These are phyloP conservation scores for Cordyceps javanica DNA, from an alignment of 2,329 filamentous ascomycete species.

Conservation along the genomic window DNA sequence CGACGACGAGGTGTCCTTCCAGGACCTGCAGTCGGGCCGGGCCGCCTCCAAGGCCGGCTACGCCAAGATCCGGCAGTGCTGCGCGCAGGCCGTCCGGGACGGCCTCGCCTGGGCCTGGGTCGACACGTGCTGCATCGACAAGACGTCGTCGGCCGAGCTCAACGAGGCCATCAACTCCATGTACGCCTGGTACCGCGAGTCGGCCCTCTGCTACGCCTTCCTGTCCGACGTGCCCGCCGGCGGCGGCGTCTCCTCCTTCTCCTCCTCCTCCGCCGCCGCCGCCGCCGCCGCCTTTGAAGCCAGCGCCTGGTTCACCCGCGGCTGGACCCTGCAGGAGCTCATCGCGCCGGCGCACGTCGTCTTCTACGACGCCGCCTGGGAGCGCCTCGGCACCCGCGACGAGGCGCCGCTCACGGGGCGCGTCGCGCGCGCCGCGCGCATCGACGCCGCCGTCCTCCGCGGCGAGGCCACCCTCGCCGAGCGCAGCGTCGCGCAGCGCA, in stretches of 20 bases:
- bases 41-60: slow-evolving; percentile 16
- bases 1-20: slow-evolving; percentile 23
- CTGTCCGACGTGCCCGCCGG: slow-evolving; percentile 16
- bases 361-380: slow-evolving; percentile 27
- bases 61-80: slow-evolving; percentile 20
- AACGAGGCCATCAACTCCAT: slow-evolving; percentile 10
- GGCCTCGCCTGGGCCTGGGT: slow-evolving; percentile 22
- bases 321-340: slow-evolving; percentile 62
- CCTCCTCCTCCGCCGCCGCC: background rate
- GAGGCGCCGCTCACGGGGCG: slow-evolving; percentile 15
- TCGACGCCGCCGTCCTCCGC: slow-evolving; percentile 13
- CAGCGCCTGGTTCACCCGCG: slow-evolving; percentile 33
- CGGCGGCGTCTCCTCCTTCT: no score
- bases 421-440: slow-evolving; percentile 8
- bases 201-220: slow-evolving; percentile 22
- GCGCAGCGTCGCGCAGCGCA: slow-evolving; percentile 16
- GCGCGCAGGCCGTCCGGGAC: slow-evolving; percentile 14
- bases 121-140: slow-evolving; percentile 23
- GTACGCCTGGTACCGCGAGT: slow-evolving; percentile 23
- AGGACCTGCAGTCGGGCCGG: slow-evolving; percentile 17
- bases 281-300: slow-evolving; percentile 6
- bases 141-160: slow-evolving; percentile 5
- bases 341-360: slow-evolving; percentile 36
- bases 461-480: background rate
- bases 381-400: slow-evolving; percentile 17